Percentiles rank a stretch among this genome's conserved stretches.
Conservation (phyloP, 2,329 filamentous ascomycete species). For the Talaromyces verruculosus region DNA sequence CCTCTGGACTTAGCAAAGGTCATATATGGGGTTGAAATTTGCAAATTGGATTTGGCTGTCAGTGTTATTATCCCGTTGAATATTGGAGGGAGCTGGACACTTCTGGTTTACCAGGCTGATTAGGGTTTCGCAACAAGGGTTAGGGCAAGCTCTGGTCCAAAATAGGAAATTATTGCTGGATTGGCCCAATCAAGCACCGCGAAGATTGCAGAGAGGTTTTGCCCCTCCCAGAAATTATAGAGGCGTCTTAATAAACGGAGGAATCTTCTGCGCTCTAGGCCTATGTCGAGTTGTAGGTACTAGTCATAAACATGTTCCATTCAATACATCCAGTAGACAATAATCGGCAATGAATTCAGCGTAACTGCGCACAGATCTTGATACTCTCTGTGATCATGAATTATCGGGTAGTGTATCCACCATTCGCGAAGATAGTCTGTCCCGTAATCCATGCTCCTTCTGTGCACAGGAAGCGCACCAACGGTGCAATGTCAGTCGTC, state of each 20-base stretch:
- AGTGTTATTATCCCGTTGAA: neutral
- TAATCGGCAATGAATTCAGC: neutral
- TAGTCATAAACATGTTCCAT: neutral
- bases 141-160: neutral
- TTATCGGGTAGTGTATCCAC: constrained; percentile 45
- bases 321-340: neutral
- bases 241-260: neutral
- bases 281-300: neutral
- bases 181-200: neutral
- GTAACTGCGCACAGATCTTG: neutral
- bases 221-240: neutral
- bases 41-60: neutral
- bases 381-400: neutral
- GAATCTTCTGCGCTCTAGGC: neutral
- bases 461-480: constrained; percentile 47
- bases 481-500: constrained; percentile 48
- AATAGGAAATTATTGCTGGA: neutral
- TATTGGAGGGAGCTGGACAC: neutral
- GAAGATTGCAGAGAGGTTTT: neutral
- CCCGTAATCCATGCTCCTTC: constrained; percentile 50
- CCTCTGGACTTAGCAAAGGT: neutral
- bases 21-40: neutral
- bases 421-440: constrained; percentile 53
- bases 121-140: neutral
- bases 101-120: neutral